Evolutionary conservation across 2,329 filamentous ascomycete genomes (phyloP).

Genomic region (Calonectria multiphialidica): DNA sequence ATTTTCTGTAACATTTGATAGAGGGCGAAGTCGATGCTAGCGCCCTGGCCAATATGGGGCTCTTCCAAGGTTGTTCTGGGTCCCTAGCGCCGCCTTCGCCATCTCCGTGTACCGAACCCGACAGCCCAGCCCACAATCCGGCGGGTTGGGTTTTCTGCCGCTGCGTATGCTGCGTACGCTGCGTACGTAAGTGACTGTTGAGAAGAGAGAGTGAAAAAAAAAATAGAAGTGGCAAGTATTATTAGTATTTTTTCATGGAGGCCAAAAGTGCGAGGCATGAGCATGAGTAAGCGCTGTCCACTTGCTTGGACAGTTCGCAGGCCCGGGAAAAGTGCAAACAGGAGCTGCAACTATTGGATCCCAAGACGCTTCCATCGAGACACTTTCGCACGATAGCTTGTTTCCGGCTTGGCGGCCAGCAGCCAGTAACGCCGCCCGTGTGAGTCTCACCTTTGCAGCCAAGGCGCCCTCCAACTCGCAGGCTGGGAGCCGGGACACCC

Average conservation of each 20-base stretch:
- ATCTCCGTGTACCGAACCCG: not conserved
- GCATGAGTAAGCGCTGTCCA: not conserved
- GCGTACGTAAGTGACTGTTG: not conserved
- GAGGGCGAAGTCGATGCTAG: constrained; percentile 6
- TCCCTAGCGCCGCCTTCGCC: constrained; percentile 8
- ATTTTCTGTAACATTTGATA: constrained; percentile 8
- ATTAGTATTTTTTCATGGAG: not conserved
- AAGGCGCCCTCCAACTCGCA: constrained; percentile 10
- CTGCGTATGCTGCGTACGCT: not conserved
- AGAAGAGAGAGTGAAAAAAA: not conserved
- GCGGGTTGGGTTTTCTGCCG: not conserved
- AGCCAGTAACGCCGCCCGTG: constrained; percentile 6
- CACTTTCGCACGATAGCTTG: not conserved
- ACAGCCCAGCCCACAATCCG: not conserved
- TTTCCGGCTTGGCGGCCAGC: constrained; percentile 3
- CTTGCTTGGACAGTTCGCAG: not conserved
- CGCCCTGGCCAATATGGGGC: not conserved
- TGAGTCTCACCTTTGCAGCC: constrained; percentile 2
- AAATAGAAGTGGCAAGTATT: not conserved
- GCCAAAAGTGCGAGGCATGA: not conserved
- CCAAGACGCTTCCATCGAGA: constrained; percentile 6
- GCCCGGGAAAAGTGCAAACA: not conserved
- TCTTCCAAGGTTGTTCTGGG: constrained; percentile 6
- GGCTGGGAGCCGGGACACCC: not conserved
- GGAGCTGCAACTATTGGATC: not conserved